Conservation (phyloP, 768 basidiomycete species). For the Termitomyces sp. region DNA sequence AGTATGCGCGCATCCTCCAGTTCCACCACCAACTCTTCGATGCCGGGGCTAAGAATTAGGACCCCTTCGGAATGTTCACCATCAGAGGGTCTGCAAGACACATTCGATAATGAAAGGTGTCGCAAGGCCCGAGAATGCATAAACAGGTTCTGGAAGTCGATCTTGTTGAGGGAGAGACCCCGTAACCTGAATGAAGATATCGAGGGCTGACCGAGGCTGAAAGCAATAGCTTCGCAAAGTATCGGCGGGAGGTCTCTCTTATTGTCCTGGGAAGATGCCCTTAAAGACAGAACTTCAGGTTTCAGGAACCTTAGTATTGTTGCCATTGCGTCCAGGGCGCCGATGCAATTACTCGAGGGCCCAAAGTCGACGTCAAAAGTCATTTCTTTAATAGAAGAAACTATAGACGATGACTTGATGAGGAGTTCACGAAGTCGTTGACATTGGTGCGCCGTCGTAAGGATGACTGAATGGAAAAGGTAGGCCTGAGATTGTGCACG, state of each 20-base stretch:
- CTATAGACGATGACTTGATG: neutral
- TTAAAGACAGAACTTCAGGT: slow-evolving; percentile 1
- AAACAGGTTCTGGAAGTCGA: slow-evolving; percentile 6
- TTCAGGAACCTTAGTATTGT: neutral
- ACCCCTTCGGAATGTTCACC: neutral
- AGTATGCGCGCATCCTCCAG: neutral
- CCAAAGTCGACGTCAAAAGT: neutral
- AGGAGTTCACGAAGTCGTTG: neutral
- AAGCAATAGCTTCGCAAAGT: neutral
- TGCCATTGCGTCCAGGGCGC: neutral
- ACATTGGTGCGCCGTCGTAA: slow-evolving; percentile 5
- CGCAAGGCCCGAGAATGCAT: neutral
- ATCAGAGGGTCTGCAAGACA: neutral
- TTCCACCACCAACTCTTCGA: slow-evolving; percentile 2
- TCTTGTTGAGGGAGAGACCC: neutral
- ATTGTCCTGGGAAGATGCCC: neutral
- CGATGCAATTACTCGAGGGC: neutral
- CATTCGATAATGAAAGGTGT: slow-evolving; percentile 1
- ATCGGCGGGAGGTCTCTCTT: neutral
- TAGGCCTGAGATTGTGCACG: slow-evolving; percentile 2
- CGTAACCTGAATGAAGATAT: slow-evolving; percentile 1
- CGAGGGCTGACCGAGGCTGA: slow-evolving; percentile 1
- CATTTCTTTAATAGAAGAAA: slow-evolving; percentile 1
- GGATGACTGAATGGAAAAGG: slow-evolving; percentile 1
- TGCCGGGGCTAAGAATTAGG: neutral